A percentile compares a stretch with the other conserved stretches of the same genome.
Evolutionary conservation across 106 monocot genomes (phyloP).

Genomic region (Dioscorea alata): DNA sequence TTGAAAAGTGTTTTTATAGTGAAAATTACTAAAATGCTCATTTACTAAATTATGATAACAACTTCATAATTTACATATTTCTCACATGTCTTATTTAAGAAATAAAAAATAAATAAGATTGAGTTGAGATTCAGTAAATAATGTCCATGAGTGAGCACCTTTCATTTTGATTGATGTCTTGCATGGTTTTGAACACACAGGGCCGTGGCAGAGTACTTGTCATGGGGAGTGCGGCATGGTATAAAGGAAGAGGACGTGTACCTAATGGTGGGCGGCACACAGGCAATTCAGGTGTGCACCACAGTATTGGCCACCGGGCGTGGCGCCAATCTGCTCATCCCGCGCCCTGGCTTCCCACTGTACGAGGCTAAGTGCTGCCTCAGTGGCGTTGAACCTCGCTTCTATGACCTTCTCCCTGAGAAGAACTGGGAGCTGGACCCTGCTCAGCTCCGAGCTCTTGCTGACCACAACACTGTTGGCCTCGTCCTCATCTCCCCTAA

Average conservation of each 20-base stretch:
- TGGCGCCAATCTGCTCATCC: slow-evolving; percentile 71
- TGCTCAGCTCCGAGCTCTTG: slow-evolving; percentile 31
- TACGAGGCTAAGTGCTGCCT: slow-evolving; percentile 74
- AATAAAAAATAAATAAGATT: no score
- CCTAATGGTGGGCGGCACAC: slow-evolving; percentile 72
- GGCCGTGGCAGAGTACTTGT: slow-evolving; percentile 62
- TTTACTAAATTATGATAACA: no score
- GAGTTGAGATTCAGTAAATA: no score
- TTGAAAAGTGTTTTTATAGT: no score
- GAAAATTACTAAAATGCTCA: no score
- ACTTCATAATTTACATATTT: no score
- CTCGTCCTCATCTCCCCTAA: slow-evolving; percentile 87
- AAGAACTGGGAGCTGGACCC: slow-evolving; percentile 63
- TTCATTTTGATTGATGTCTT: no score
- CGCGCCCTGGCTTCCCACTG: slow-evolving; percentile 76
- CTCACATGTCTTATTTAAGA: no score
- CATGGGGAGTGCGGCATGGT: slow-evolving; percentile 5
- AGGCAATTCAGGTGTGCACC: slow-evolving; percentile 52
- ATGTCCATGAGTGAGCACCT: no score
- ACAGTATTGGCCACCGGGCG: slow-evolving; percentile 43
- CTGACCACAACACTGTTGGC: slow-evolving; percentile 48
- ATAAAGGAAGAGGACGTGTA: slow-evolving; percentile 48
- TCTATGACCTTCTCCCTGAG: slow-evolving; percentile 65
- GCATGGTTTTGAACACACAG: slow-evolving; percentile 15
- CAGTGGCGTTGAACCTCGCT: slow-evolving; percentile 55